A percentile compares a stretch with the other conserved stretches of the same genome.
Conservation (phyloP, 352 stramenopile genomes). For the Pythium coloratum region DNA sequence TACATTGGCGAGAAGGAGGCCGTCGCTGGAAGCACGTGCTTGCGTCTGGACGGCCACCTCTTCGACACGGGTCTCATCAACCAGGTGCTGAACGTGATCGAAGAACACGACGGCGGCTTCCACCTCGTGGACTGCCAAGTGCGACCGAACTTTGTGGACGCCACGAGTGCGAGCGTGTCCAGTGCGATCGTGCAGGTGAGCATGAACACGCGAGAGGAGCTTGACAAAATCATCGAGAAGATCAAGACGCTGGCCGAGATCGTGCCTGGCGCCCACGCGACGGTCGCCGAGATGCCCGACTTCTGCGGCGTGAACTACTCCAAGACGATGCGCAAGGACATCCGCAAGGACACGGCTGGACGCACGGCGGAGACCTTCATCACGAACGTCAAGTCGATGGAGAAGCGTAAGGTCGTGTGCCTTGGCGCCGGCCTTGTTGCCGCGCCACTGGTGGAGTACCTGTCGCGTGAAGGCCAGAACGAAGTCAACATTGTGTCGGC, state of each 20-base stretch:
- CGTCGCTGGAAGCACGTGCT: constrained; percentile 73
- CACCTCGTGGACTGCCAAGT: constrained; percentile 92
- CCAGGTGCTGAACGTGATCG: constrained; percentile 93
- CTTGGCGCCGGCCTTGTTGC: constrained; percentile 86
- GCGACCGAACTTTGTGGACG: constrained; percentile 65
- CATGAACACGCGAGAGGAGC: constrained; percentile 65
- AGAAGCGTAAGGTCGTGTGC: constrained; percentile 85
- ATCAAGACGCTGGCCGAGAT: constrained; percentile 81
- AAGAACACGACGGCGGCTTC: constrained; percentile 87
- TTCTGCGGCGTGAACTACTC: constrained; percentile 79
- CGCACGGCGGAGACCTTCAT: constrained; percentile 27
- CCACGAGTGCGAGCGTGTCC: constrained; percentile 48
- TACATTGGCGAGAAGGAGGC: constrained; percentile 72
- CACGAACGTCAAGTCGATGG: constrained; percentile 43
- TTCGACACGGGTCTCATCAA: constrained; percentile 98
- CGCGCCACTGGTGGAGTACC: constrained; percentile 83
- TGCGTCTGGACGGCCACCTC: constrained; percentile 91
- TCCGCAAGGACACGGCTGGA: constrained; percentile 58
- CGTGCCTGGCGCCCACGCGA: constrained; percentile 84
- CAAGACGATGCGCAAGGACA: constrained; percentile 71
- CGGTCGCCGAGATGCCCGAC: constrained; percentile 77
- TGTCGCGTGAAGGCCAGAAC: constrained; percentile 70
- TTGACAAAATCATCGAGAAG: constrained; percentile 88
- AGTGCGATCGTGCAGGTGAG: constrained; percentile 83
- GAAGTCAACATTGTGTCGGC: constrained; percentile 77